Base-by-base conservation (phyloP, 2,329 filamentous ascomycete genomes). In the Botrytis fabae region DNA sequence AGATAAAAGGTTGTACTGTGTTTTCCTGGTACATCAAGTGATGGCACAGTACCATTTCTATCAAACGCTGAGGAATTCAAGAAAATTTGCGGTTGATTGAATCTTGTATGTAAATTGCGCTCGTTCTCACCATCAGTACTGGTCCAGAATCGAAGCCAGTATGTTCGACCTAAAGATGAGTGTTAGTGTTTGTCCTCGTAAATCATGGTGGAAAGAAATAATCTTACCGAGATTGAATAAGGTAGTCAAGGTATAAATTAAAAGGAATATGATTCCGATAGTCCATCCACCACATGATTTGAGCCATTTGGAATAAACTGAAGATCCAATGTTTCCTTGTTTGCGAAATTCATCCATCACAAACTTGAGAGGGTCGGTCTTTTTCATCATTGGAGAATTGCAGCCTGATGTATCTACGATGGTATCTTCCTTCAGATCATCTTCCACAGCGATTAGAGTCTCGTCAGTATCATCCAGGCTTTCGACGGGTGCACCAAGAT, bases 131-230 rank as follows among this genome's bases (percentile, higher is more conserved):
- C 66, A 40, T 61, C 38, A 25, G 40, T 48, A 63, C 66, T 59
- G 16, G 71, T 73, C 71, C 71, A 73, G 32, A 73, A 59, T 46
- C 71, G 64, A 42, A 73, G 65, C 71, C 71, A 73, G 16, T 73
- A 73, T 22, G 71, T 70, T 48, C 71, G 71, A 18, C 71, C 71
- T 73, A 12, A 57, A 38, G 1, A 28, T 69, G 14, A 16, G 22
- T 35, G 16, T 73, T 48, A 70, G 35, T 65, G 4, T 48, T 12
- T 51, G 5, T 35, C 12, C 38, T 42, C 25, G n/a, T 42, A 7
- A 42, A 14, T 22, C 18, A 22, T 25, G 28, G 48, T 10, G 9
- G n/a, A 16, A 22, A 57, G 14, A 32, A 9, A 16, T 1, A 2
- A 28, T 32, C 59, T 70, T 64, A 70, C 69, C 57, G 4, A 70